Evolutionary conservation across 2,329 filamentous ascomycete genomes (phyloP).

Genomic region (Ophiostoma sp.): DNA sequence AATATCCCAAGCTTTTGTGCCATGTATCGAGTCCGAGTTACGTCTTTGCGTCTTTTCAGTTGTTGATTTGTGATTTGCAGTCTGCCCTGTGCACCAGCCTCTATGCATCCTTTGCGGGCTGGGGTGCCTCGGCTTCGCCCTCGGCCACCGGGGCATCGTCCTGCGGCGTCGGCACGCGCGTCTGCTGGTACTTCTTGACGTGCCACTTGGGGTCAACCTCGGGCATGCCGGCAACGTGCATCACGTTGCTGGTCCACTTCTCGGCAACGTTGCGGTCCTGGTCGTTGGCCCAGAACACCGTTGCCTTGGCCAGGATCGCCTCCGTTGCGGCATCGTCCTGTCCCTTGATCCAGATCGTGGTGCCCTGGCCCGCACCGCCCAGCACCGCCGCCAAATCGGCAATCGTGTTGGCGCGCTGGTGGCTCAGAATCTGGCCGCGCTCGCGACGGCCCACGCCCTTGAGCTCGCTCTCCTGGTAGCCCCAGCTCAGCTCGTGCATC

Average conservation of each 20-base stretch:
- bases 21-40: background rate
- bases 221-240: constrained; percentile 42
- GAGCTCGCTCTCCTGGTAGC: constrained; percentile 38
- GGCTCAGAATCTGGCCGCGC: constrained; percentile 49
- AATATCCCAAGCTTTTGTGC: background rate
- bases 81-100: background rate
- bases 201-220: constrained; percentile 9
- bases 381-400: constrained; percentile 60
- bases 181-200: constrained; percentile 13
- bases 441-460: constrained; percentile 39
- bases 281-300: constrained; percentile 49
- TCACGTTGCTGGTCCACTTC: constrained; percentile 49
- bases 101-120: constrained; percentile 3
- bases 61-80: background rate
- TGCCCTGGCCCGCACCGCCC: constrained; percentile 47
- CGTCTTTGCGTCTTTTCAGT: too few relatives aligned
- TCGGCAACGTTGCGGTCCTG: constrained; percentile 44
- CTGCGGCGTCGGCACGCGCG: background rate
- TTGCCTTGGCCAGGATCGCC: constrained; percentile 33
- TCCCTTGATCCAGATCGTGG: constrained; percentile 36
- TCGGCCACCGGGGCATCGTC: background rate
- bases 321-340: constrained; percentile 17
- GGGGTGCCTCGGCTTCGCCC: background rate
- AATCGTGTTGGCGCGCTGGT: constrained; percentile 56
- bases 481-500: constrained; percentile 59